Conservation (phyloP, 495 filamentous ascomycete genomes). For the Neurospora cerealis region DNA sequence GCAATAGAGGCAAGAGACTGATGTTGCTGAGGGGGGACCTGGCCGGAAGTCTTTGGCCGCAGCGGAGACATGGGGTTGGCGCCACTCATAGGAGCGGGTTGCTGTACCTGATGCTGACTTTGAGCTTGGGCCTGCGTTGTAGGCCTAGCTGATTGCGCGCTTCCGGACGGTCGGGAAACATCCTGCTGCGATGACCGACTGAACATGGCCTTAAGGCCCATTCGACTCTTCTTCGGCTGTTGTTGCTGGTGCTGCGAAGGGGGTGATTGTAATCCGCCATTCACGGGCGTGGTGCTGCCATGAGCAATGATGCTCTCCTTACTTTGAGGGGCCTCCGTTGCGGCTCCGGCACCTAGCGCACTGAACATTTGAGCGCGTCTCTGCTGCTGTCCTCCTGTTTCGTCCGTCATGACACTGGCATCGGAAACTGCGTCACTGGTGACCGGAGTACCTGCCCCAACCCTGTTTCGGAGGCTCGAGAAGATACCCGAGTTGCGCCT, state of each 20-base stretch:
- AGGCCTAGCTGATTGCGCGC: conserved; percentile 1
- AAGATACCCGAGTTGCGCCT: conserved; percentile 31
- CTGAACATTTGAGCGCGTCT: conserved; percentile 11
- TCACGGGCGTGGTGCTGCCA: conserved; percentile 11
- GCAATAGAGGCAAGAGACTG: not conserved
- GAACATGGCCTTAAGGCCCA: conserved; percentile 20
- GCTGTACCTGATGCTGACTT: not conserved
- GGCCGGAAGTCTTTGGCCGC: not conserved
- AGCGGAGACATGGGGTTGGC: not conserved
- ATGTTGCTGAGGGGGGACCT: not conserved
- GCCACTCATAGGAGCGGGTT: not conserved
- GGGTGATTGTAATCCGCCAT: conserved; percentile 5
- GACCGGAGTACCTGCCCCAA: conserved; percentile 17
- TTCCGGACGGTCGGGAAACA: not conserved
- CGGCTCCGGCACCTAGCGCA: conserved; percentile 3
- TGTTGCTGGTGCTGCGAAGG: conserved; percentile 10
- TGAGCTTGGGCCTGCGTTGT: conserved; percentile 6
- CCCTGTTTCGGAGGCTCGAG: conserved; percentile 21
- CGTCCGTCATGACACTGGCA: conserved; percentile 22
- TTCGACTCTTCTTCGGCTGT: conserved; percentile 25
- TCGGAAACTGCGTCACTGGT: conserved; percentile 28
- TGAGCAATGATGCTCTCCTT: conserved; percentile 24
- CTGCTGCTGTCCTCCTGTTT: conserved; percentile 10
- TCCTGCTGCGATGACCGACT: conserved; percentile 4
- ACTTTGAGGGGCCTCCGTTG: conserved; percentile 13